Conservation (phyloP, 129 eudicot genomes). For the Chrysanthemum lavandulifolium region DNA sequence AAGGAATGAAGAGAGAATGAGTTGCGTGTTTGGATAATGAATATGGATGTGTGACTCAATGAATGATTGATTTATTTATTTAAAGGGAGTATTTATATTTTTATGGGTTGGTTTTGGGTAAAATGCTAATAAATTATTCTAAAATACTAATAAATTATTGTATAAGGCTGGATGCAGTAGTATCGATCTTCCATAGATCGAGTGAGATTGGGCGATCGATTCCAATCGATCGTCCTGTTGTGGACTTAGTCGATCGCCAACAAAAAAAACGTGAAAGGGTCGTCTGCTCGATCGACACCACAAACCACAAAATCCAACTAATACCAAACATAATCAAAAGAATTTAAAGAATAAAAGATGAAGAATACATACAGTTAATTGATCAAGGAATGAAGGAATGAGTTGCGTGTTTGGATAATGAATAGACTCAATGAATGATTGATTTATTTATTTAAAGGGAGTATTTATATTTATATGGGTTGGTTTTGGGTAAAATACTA, state of each 20-base stretch:
- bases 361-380: slow-evolving; percentile 20
- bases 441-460: no score
- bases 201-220: no score
- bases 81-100: neutral
- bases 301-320: no score
- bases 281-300: no score
- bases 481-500: slow-evolving; percentile 26
- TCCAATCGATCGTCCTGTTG: no score
- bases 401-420: slow-evolving; percentile 17
- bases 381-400: slow-evolving; percentile 2
- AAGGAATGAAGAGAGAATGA: neutral
- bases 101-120: slow-evolving; percentile 16
- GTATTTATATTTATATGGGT: neutral
- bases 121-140: no score
- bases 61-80: neutral
- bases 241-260: no score
- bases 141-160: no score
- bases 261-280: no score
- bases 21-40: slow-evolving; percentile 17
- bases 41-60: slow-evolving; percentile 21
- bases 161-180: no score
- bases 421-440: slow-evolving; percentile 5
- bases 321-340: neutral
- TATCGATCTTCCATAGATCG: no score
- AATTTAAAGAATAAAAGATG: neutral